Evolutionary conservation across 2,329 filamentous ascomycete species (phyloP).

Genomic region (Monascus ruber): DNA sequence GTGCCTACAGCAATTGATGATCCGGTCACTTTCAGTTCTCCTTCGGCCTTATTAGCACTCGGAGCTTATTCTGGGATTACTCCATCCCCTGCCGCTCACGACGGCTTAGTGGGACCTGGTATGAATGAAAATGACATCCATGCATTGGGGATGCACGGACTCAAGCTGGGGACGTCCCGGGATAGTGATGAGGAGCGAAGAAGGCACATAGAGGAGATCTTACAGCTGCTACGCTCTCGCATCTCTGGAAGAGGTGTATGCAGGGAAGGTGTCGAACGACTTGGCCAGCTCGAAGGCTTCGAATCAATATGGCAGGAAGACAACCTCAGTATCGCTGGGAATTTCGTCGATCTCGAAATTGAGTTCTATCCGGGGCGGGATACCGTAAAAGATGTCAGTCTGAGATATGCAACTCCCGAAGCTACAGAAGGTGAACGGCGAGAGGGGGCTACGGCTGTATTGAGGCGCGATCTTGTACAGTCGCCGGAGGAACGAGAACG

Average conservation of each 20-base stretch:
- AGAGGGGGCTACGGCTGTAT: slow-evolving; percentile 31
- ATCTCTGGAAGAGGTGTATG: slow-evolving; percentile 34
- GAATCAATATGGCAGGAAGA: slow-evolving; percentile 38
- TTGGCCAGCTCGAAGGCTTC: slow-evolving; percentile 33
- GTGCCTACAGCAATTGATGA: slow-evolving; percentile 28
- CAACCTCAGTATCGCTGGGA: slow-evolving; percentile 35
- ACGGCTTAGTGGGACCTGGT: slow-evolving; percentile 22
- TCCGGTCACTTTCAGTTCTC: slow-evolving; percentile 33
- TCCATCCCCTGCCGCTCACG: slow-evolving; percentile 27
- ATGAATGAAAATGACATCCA: slow-evolving; percentile 31
- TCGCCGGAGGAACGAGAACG: slow-evolving; percentile 18
- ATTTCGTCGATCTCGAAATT: slow-evolving; percentile 36
- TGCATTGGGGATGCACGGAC: slow-evolving; percentile 25
- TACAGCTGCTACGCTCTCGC: slow-evolving; percentile 27
- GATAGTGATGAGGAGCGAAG: slow-evolving; percentile 32
- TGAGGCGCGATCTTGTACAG: slow-evolving; percentile 29
- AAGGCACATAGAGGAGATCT: slow-evolving; percentile 30
- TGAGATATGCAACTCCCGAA: slow-evolving; percentile 32
- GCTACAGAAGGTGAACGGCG: slow-evolving; percentile 29
- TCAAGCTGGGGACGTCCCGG: slow-evolving; percentile 25
- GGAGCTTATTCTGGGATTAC: slow-evolving; percentile 31
- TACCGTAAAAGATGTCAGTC: slow-evolving; percentile 31
- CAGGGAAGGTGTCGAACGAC: slow-evolving; percentile 31
- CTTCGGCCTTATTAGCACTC: slow-evolving; percentile 34
- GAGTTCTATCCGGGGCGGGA: slow-evolving; percentile 31